Percentiles rank a stretch among this genome's conserved stretches.
These are phyloP conservation scores for Colletotrichum navitas DNA, from an alignment of 2,329 filamentous ascomycete species.

Conservation along the genomic window DNA sequence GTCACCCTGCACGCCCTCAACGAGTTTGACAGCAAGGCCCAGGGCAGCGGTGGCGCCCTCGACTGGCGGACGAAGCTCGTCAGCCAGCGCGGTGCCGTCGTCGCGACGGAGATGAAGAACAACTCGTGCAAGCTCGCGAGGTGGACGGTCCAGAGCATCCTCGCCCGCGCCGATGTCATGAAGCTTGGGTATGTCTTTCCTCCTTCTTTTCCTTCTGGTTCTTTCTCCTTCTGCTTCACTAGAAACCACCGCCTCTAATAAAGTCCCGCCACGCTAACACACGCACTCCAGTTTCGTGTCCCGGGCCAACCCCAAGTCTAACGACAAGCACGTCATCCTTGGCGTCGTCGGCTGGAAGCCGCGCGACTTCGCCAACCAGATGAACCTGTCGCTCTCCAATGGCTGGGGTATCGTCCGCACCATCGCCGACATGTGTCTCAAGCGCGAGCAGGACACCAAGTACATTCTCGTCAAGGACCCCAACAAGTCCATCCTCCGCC, in stretches of 20 bases:
- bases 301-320: constrained; percentile 89
- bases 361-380: constrained; percentile 94
- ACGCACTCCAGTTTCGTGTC: constrained; percentile 82
- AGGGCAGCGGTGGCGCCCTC: constrained; percentile 91
- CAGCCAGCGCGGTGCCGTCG: constrained; percentile 94
- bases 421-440: constrained; percentile 93
- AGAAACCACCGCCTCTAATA: neutral
- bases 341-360: constrained; percentile 99
- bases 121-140: constrained; percentile 98
- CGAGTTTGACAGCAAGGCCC: constrained; percentile 98
- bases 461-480: constrained; percentile 90
- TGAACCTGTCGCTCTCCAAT: constrained; percentile 97
- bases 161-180: constrained; percentile 98
- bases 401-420: constrained; percentile 99
- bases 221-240: neutral
- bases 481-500: constrained; percentile 93
- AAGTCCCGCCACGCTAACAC: constrained; percentile 48
- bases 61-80: constrained; percentile 98
- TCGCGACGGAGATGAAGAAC: constrained; percentile 99
- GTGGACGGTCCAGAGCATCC: constrained; percentile 97
- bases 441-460: constrained; percentile 79
- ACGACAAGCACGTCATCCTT: constrained; percentile 94
- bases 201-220: constrained; percentile 50
- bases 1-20: constrained; percentile 96
- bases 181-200: constrained; percentile 85